phyloP scores from a whole-genome alignment of 2,329 filamentous ascomycete species.

The Xenosphaeropsis pyriputrescens region DNA sequence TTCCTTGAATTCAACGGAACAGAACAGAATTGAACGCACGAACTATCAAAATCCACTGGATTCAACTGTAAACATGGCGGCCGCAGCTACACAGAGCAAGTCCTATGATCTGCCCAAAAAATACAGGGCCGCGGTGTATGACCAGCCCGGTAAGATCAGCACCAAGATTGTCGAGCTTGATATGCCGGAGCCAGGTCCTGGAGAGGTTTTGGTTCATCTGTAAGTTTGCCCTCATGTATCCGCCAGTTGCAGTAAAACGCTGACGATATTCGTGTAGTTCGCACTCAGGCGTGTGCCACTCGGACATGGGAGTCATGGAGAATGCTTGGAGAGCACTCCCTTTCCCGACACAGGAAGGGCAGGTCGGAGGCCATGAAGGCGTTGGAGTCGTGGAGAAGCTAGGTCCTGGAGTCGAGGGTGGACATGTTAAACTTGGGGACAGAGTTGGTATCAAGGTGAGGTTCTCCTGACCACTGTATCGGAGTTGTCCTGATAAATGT shows the following conservation, averaged over 20 bases:
- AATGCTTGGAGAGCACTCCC: constrained; percentile 35
- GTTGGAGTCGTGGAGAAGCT: constrained; percentile 51
- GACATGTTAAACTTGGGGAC: constrained; percentile 47
- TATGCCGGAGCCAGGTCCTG: constrained; percentile 46
- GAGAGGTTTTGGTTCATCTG: constrained; percentile 48
- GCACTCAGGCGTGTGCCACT: constrained; percentile 52
- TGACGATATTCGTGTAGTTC: constrained; percentile 23
- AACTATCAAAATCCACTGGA: too few relatives aligned
- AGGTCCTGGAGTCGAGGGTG: constrained; percentile 39
- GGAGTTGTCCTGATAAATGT: constrained; percentile 5
- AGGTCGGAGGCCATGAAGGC: constrained; percentile 57
- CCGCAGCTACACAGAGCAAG: constrained; percentile 6
- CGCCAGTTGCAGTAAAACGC: background rate
- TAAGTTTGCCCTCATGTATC: constrained; percentile 16
- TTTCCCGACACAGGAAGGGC: constrained; percentile 39
- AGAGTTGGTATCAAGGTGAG: constrained; percentile 53
- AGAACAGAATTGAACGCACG: too few relatives aligned
- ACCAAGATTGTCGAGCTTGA: constrained; percentile 49
- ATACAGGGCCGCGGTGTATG: constrained; percentile 49
- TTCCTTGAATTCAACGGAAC: too few relatives aligned
- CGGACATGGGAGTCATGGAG: constrained; percentile 41
- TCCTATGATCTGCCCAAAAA: constrained; percentile 33
- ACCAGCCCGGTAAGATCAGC: constrained; percentile 48
- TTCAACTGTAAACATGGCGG: too few relatives aligned
- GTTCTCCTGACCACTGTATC: constrained; percentile 25